Percentiles rank a stretch among this genome's conserved stretches.
phyloP scores from a whole-genome alignment of 1,139 yeast genomes.

The Diutina sp. region DNA sequence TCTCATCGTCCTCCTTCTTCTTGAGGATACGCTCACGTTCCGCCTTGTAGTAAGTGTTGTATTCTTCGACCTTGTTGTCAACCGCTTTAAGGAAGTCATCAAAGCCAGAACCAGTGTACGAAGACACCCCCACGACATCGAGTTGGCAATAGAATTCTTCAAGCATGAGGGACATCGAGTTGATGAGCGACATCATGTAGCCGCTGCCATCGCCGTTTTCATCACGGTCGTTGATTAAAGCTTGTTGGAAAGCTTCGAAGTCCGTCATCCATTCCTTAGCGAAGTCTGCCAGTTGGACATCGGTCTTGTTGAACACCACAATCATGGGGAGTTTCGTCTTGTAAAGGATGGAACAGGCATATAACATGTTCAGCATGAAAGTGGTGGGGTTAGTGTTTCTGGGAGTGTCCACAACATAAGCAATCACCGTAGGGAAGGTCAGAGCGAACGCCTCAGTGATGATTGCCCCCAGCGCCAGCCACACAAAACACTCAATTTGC shows the following conservation, averaged over 20 bases:
- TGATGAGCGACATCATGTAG: slow-evolving; percentile 87
- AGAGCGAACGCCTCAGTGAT: slow-evolving; percentile 96
- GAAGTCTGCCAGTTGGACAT: slow-evolving; percentile 70
- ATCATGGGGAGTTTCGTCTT: slow-evolving; percentile 96
- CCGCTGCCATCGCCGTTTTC: slow-evolving; percentile 68
- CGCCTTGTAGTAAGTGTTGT: slow-evolving; percentile 65
- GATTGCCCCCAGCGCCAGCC: slow-evolving; percentile 96
- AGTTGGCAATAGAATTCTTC: slow-evolving; percentile 93
- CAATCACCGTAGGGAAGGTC: slow-evolving; percentile 88
- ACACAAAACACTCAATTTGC: slow-evolving; percentile 92
- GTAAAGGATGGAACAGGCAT: slow-evolving; percentile 93
- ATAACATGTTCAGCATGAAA: slow-evolving; percentile 94
- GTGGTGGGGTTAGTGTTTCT: slow-evolving; percentile 90
- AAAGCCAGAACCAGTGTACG: slow-evolving; percentile 88
- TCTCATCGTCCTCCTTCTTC: slow-evolving; percentile 67
- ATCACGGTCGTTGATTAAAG: slow-evolving; percentile 50
- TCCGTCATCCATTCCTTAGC: slow-evolving; percentile 98
- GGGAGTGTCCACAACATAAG: slow-evolving; percentile 94
- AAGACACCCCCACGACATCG: slow-evolving; percentile 84
- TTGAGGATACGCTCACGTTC: slow-evolving; percentile 77
- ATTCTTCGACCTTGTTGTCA: slow-evolving; percentile 80
- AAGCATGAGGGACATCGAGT: slow-evolving; percentile 89
- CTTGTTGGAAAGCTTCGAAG: slow-evolving; percentile 81
- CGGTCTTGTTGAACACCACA: slow-evolving; percentile 91
- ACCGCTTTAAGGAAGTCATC: slow-evolving; percentile 80